A percentile compares a stretch with the other conserved stretches of the same genome.
Evolutionary conservation across 257 asterid genomes (phyloP).

Genomic region (Forsythia suspensa): DNA sequence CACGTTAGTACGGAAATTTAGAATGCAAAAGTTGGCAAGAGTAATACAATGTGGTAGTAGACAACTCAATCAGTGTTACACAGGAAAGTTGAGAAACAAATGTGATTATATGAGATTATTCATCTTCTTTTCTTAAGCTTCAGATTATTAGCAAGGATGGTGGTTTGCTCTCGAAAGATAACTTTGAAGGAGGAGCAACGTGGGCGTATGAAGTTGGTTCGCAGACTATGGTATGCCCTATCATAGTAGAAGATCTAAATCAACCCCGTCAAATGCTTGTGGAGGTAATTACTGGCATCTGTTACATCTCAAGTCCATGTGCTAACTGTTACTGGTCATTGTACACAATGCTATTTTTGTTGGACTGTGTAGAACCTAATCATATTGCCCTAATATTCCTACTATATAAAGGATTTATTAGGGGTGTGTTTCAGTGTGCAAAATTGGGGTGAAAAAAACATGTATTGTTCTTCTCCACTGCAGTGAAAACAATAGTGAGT

Average conservation of each 20-base stretch:
- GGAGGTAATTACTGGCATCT: constrained; percentile 44
- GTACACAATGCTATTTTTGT: not conserved
- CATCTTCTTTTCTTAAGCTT: constrained; percentile 9
- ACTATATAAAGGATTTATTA: not conserved
- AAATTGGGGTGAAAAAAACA: too few species aligned
- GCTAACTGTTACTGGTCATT: not conserved
- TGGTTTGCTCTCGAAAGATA: constrained; percentile 48
- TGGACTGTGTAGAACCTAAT: not conserved
- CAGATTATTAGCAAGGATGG: constrained; percentile 64
- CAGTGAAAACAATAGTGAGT: not conserved
- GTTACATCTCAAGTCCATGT: not conserved
- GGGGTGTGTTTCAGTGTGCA: too few species aligned
- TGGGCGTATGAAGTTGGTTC: constrained; percentile 90
- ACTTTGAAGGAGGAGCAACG: constrained; percentile 73
- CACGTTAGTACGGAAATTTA: not conserved
- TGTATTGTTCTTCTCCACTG: too few species aligned
- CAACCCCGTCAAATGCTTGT: constrained; percentile 81
- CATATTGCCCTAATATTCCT: not conserved
- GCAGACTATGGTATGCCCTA: constrained; percentile 71
- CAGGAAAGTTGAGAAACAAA: not conserved
- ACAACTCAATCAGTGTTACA: not conserved
- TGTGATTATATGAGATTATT: not conserved
- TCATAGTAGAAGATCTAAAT: constrained; percentile 73
- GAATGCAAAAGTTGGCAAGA: not conserved
- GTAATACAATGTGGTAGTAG: not conserved